Conservation (phyloP, 2,329 filamentous ascomycete genomes). For the Botryotinia convoluta region DNA sequence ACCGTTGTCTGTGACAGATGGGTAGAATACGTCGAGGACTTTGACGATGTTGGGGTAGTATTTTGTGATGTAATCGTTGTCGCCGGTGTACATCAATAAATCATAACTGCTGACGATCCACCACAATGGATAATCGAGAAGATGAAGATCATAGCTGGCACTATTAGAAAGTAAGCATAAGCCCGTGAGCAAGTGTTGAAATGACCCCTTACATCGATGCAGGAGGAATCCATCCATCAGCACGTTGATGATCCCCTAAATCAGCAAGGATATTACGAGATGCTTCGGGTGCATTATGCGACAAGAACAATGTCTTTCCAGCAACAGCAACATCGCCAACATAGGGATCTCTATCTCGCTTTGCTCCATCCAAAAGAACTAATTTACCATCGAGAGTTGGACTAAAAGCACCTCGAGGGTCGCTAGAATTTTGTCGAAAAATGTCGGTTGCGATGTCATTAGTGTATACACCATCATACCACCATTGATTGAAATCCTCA, state of each 20-base stretch:
- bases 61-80: slow-evolving; percentile 42
- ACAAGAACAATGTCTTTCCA: slow-evolving; percentile 48
- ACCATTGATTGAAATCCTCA: slow-evolving; percentile 48
- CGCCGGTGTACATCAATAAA: slow-evolving; percentile 50
- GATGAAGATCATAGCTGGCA: slow-evolving; percentile 46
- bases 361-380: slow-evolving; percentile 51
- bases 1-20: slow-evolving; percentile 41
- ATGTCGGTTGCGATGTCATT: slow-evolving; percentile 49
- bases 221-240: slow-evolving; percentile 54
- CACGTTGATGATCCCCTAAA: slow-evolving; percentile 48
- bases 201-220: slow-evolving; percentile 46
- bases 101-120: slow-evolving; percentile 51
- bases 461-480: slow-evolving; percentile 54
- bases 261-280: slow-evolving; percentile 50
- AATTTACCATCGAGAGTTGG: slow-evolving; percentile 46
- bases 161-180: slow-evolving; percentile 29
- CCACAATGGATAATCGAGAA: slow-evolving; percentile 54
- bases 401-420: slow-evolving; percentile 47
- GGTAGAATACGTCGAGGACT: slow-evolving; percentile 48
- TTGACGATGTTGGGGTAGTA: slow-evolving; percentile 45
- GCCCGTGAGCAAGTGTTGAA: too few species aligned
- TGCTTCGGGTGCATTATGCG: slow-evolving; percentile 44
- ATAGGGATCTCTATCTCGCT: slow-evolving; percentile 53
- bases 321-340: slow-evolving; percentile 52
- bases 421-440: slow-evolving; percentile 49